These are phyloP conservation scores for Biscutella laevigata DNA, from an alignment of 441 rosid species.

Conservation along the genomic window DNA sequence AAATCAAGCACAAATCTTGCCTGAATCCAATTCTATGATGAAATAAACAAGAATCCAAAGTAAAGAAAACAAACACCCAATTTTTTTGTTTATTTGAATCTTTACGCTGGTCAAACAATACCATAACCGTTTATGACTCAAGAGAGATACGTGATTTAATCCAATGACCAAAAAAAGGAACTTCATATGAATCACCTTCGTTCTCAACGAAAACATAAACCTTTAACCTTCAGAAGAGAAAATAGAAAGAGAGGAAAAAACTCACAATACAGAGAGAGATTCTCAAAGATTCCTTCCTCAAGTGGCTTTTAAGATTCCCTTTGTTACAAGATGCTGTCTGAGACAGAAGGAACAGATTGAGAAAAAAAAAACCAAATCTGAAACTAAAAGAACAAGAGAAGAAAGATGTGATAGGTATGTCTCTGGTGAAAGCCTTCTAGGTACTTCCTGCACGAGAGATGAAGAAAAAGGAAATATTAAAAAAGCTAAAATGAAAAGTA, in stretches of 20 bases:
- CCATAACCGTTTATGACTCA: conserved; percentile 24
- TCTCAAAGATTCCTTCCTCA: conserved; percentile 29
- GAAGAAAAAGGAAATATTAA: not conserved
- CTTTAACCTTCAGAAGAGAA: conserved; percentile 1
- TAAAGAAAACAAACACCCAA: not conserved
- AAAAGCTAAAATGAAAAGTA: not conserved
- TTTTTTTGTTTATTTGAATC: conserved; percentile 28
- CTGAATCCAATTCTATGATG: conserved; percentile 16
- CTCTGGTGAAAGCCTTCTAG: conserved; percentile 5
- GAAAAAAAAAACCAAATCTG: not conserved
- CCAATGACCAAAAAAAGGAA: conserved; percentile 1
- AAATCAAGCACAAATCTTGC: conserved; percentile 17
- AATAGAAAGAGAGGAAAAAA: not conserved
- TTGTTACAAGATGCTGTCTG: conserved; percentile 15
- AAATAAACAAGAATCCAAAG: conserved; percentile 15
- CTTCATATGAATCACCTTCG: conserved; percentile 15
- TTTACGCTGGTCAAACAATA: conserved; percentile 19
- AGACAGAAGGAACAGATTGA: conserved; percentile 27
- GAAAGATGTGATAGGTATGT: conserved; percentile 16
- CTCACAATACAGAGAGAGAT: conserved; percentile 23
- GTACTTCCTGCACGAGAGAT: conserved; percentile 14
- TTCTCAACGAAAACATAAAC: conserved; percentile 4
- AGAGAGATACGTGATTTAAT: conserved; percentile 15
- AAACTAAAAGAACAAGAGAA: not conserved
- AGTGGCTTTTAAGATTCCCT: not conserved